Evolutionary conservation across 768 basidiomycete species (phyloP).

Genomic region (Neoboletus magnificus): DNA sequence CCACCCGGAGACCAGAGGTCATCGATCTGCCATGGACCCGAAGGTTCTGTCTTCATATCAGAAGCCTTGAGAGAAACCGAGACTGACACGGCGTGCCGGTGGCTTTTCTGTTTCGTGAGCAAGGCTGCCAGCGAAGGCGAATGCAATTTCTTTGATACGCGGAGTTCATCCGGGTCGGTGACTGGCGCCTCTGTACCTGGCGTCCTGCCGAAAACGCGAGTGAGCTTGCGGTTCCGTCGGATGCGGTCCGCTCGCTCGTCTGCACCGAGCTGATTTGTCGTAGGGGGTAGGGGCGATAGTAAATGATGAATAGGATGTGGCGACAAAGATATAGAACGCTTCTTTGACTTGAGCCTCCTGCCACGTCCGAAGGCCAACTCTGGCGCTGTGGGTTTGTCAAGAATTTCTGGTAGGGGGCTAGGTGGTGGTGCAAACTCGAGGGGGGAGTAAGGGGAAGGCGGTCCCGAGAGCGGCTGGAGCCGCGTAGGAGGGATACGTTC

Average conservation of each 20-base stretch:
- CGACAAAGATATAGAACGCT: constrained; percentile 31
- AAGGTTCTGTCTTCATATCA: constrained; percentile 21
- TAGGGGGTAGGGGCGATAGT: constrained; percentile 47
- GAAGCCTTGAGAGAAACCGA: constrained; percentile 23
- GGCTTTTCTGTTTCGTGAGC: constrained; percentile 29
- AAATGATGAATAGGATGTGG: constrained; percentile 16
- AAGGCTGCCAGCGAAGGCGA: constrained; percentile 26
- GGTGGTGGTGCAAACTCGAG: constrained; percentile 29
- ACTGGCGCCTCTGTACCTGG: constrained; percentile 44
- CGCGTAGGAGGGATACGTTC: constrained; percentile 7
- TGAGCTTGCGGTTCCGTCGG: constrained; percentile 70
- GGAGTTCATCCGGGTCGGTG: constrained; percentile 26
- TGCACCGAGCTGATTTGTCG: constrained; percentile 62
- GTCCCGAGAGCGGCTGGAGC: constrained; percentile 19
- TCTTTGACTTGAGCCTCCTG: constrained; percentile 16
- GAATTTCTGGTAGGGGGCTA: not conserved
- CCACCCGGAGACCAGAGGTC: constrained; percentile 28
- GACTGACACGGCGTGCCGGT: constrained; percentile 33
- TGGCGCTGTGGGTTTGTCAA: constrained; percentile 41
- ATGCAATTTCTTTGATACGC: constrained; percentile 19
- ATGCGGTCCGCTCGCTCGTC: constrained; percentile 70
- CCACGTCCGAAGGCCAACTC: constrained; percentile 44
- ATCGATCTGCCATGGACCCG: constrained; percentile 35
- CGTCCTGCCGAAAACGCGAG: constrained; percentile 74
- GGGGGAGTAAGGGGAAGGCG: constrained; percentile 30